A percentile compares a stretch with the other conserved stretches of the same genome.
Conservation (phyloP, 108 stramenopile genomes). For the Discostella stelligeroides region DNA sequence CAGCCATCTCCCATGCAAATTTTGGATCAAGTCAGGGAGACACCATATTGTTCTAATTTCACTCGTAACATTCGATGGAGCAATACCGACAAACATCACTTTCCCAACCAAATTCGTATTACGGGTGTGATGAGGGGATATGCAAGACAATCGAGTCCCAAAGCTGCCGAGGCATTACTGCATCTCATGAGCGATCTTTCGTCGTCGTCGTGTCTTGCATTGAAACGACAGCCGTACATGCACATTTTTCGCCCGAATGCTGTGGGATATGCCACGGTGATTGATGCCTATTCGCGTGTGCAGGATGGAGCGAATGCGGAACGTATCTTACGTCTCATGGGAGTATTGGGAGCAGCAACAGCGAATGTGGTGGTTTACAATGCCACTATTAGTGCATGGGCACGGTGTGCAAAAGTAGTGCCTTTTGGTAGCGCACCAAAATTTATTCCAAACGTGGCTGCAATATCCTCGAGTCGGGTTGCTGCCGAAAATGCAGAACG, state of each 20-base stretch:
- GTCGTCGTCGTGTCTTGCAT: neutral
- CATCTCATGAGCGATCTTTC: constrained; percentile 32
- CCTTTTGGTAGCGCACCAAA: neutral
- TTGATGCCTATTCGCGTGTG: constrained; percentile 32
- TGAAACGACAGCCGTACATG: neutral
- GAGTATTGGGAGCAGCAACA: neutral
- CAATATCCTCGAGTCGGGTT: constrained; percentile 12
- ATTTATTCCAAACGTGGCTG: neutral
- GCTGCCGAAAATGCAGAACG: constrained; percentile 46
- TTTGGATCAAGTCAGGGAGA: neutral
- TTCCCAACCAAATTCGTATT: constrained; percentile 45
- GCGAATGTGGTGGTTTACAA: constrained; percentile 44
- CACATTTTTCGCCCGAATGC: constrained; percentile 30
- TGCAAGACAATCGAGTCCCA: constrained; percentile 14
- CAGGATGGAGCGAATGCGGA: constrained; percentile 41
- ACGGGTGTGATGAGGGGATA: constrained; percentile 47
- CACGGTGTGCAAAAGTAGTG: constrained; percentile 13
- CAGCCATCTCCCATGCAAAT: neutral
- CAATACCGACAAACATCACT: constrained; percentile 25
- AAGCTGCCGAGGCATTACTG: constrained; percentile 35
- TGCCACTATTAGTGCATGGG: constrained; percentile 40
- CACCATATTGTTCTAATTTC: neutral
- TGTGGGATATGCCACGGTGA: constrained; percentile 39
- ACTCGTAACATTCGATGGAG: constrained; percentile 45
- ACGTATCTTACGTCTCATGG: constrained; percentile 18